These are phyloP conservation scores for Panicum virgatum DNA, from an alignment of 202 grass and related monocot genomes.

Conservation along the genomic window DNA sequence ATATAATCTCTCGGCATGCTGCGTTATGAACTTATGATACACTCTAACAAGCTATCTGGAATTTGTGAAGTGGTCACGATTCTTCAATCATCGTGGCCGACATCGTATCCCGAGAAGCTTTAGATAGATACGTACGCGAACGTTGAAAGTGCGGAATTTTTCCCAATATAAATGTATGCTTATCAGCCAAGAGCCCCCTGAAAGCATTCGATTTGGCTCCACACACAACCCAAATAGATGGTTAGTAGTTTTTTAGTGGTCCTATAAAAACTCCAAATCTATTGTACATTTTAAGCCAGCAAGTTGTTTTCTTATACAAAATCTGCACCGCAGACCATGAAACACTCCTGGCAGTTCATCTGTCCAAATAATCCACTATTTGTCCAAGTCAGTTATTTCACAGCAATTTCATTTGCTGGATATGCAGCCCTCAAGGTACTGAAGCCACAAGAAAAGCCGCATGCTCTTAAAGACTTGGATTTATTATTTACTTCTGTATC, in stretches of 20 bases:
- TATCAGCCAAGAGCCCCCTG: not conserved
- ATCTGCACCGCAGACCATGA: slow-evolving; percentile 32
- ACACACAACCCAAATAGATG: slow-evolving; percentile 33
- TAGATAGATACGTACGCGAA: not conserved
- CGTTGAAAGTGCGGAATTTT: not conserved
- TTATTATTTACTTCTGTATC: slow-evolving; percentile 72
- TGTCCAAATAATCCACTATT: slow-evolving; percentile 47
- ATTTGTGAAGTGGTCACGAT: slow-evolving; percentile 18
- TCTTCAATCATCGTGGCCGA: slow-evolving; percentile 7
- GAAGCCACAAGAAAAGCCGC: slow-evolving; percentile 32
- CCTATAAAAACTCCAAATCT: slow-evolving; percentile 28
- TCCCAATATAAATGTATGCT: slow-evolving; percentile 35
- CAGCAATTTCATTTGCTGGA: slow-evolving; percentile 57
- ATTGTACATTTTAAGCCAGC: slow-evolving; percentile 23
- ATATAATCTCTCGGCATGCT: too few relatives aligned
- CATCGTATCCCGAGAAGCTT: not conserved
- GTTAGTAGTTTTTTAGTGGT: slow-evolving; percentile 9
- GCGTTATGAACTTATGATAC: too few relatives aligned
- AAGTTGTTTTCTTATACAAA: slow-evolving; percentile 50
- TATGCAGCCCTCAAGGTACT: slow-evolving; percentile 54
- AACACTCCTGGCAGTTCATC: slow-evolving; percentile 49
- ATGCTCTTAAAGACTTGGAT: slow-evolving; percentile 44
- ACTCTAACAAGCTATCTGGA: too few relatives aligned
- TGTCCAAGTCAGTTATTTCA: slow-evolving; percentile 50
- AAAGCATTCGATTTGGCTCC: slow-evolving; percentile 11